Percentiles rank a stretch among this genome's conserved stretches.
Conservation (phyloP, 495 filamentous ascomycete species). For the Hyaloscypha hepaticicola region DNA sequence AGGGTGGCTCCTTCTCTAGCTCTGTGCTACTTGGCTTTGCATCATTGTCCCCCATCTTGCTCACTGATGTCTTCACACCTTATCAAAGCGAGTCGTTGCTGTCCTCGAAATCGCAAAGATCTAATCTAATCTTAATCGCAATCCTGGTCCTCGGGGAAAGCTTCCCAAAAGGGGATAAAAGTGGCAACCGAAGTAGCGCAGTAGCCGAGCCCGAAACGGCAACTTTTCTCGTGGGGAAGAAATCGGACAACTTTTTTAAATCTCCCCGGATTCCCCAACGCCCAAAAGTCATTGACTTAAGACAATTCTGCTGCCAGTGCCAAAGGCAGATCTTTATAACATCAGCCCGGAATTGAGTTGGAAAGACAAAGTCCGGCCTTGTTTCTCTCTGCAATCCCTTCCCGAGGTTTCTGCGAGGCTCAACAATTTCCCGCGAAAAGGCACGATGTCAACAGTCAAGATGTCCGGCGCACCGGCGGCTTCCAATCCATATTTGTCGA, state of each 20-base stretch:
- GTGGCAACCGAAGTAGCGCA: not conserved
- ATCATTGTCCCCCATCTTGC: slow-evolving; percentile 17
- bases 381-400: not conserved
- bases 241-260: not conserved
- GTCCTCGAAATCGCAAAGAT: not conserved
- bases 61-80: not conserved
- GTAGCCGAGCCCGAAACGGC: slow-evolving; percentile 2
- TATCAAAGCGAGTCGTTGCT: not conserved
- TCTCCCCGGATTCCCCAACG: not conserved
- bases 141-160: not conserved
- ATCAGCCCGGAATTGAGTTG: not conserved
- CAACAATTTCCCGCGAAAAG: slow-evolving; percentile 20
- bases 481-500: slow-evolving; percentile 19
- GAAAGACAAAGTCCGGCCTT: not conserved
- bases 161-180: slow-evolving; percentile 2
- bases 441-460: slow-evolving; percentile 15
- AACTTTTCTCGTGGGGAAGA: slow-evolving; percentile 1
- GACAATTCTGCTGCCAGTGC: not conserved
- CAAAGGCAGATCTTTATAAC: not conserved
- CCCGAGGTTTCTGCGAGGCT: not conserved
- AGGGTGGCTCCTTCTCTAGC: slow-evolving; percentile 45
- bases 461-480: not conserved
- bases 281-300: not conserved
- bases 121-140: slow-evolving; percentile 2
- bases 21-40: not conserved